Evolutionary conservation across 1,139 yeast genomes (phyloP), one percentile per base, ranked within the genome.

Genomic region (Blastobotrys persicus): DNA sequence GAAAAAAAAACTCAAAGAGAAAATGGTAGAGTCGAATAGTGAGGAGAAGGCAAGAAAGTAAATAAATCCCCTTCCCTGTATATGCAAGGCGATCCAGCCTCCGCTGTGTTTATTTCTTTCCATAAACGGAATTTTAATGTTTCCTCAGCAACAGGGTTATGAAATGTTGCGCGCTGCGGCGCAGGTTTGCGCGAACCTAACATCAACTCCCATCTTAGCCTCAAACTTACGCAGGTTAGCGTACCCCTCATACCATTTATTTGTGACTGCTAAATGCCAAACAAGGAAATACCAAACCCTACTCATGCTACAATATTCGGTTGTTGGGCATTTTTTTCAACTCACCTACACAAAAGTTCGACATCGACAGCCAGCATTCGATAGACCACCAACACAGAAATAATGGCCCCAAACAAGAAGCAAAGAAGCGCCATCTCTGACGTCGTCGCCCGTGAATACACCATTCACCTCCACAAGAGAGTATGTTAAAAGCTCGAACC

Each of bases 401-500:
- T 37, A 37, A 37, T 37, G 41, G 41, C 41, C 13, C 41, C 71
- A 58, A 62, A 61, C 64, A 79, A 79, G 76, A 64, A 72, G 64
- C 59, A 61, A 56, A 81, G 79, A 79, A 86, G 88, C 82, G 97
- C 97, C 78, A 81, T 88, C 77, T 88, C 88, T 81, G 98, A 92
- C 92, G 97, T 89, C 78, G 97, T 94, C 79, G 88, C 98, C 76
- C 96, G 99, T 80, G 99, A 94, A 82, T 94, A 94, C 89, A 94
- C 98, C 84, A 91, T 94, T 79, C 92, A 94, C 91, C 81, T 92
- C 79, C 96, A 89, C 96, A 92, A 89, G 81, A 89, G 98, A 81
- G 95, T 88, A 83, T 77, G 94, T 85, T 45, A 11, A 26, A 31
- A 20, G 3, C 19, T 37, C 18, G 16, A 16, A 18, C 6, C n/a